Percentiles rank a stretch among this genome's conserved stretches.
These are phyloP conservation scores for Rosa multiflora DNA, from an alignment of 306 rosid genomes.

Conservation along the genomic window DNA sequence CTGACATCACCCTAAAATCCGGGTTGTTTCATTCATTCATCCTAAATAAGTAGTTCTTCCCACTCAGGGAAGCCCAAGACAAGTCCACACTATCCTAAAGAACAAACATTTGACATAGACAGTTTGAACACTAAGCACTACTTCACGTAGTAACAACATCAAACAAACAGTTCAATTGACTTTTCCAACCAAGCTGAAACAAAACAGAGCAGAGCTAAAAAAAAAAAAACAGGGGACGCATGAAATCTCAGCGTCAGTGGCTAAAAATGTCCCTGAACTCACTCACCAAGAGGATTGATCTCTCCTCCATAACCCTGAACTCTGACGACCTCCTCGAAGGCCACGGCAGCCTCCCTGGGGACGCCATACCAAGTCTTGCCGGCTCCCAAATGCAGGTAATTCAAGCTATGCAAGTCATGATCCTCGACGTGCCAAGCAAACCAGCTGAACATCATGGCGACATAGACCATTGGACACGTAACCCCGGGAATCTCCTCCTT, in stretches of 20 bases:
- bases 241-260: background rate
- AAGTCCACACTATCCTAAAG: background rate
- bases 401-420: conserved; percentile 94
- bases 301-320: conserved; percentile 94
- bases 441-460: conserved; percentile 99
- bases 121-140: background rate
- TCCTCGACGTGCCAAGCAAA: conserved; percentile 99
- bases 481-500: conserved; percentile 99
- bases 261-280: conserved; percentile 34
- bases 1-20: too few relatives aligned
- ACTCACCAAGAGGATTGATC: conserved; percentile 89
- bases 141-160: background rate
- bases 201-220: conserved; percentile 9
- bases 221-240: conserved; percentile 26
- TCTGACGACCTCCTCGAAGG: conserved; percentile 93
- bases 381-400: conserved; percentile 89
- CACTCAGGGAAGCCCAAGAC: background rate
- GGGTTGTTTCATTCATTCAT: too few relatives aligned
- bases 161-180: background rate
- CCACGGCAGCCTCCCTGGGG: conserved; percentile 89
- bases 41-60: too few relatives aligned
- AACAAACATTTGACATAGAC: background rate
- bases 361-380: conserved; percentile 98
- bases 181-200: background rate
- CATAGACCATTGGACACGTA: conserved; percentile 92